These are phyloP conservation scores for Mallotus repandus DNA, from an alignment of 441 rosid genomes.

Conservation along the genomic window DNA sequence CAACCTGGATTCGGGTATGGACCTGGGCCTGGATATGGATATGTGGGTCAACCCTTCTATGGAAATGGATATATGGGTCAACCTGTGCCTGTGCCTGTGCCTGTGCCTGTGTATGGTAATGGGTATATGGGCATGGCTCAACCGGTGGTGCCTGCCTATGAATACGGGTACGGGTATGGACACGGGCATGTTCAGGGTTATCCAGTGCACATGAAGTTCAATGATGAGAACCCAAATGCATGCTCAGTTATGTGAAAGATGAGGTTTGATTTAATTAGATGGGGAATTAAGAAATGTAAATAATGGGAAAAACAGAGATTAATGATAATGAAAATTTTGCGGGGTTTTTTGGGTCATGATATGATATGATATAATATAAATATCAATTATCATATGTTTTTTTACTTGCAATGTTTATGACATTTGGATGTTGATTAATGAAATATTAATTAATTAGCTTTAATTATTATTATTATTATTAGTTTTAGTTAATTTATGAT, in stretches of 20 bases:
- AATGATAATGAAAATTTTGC: not conserved
- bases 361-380: too few relatives aligned
- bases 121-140: constrained; percentile 23
- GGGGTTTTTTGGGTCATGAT: not conserved
- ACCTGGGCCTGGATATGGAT: constrained; percentile 21
- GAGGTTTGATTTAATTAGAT: not conserved
- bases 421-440: not conserved
- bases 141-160: constrained; percentile 18
- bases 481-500: too few relatives aligned
- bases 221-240: constrained; percentile 70
- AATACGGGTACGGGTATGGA: constrained; percentile 25
- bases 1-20: constrained; percentile 35
- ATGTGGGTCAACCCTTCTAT: constrained; percentile 23
- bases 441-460: not conserved
- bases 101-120: constrained; percentile 4
- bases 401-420: not conserved
- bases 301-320: not conserved
- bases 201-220: constrained; percentile 50
- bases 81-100: constrained; percentile 17
- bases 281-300: constrained; percentile 12
- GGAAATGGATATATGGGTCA: constrained; percentile 25
- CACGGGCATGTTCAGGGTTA: constrained; percentile 26
- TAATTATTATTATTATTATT: too few relatives aligned
- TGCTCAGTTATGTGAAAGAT: constrained; percentile 41
- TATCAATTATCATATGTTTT: not conserved